These are phyloP conservation scores for Podospora anserina DNA, from an alignment of 495 filamentous ascomycete species.

Conservation along the genomic window DNA sequence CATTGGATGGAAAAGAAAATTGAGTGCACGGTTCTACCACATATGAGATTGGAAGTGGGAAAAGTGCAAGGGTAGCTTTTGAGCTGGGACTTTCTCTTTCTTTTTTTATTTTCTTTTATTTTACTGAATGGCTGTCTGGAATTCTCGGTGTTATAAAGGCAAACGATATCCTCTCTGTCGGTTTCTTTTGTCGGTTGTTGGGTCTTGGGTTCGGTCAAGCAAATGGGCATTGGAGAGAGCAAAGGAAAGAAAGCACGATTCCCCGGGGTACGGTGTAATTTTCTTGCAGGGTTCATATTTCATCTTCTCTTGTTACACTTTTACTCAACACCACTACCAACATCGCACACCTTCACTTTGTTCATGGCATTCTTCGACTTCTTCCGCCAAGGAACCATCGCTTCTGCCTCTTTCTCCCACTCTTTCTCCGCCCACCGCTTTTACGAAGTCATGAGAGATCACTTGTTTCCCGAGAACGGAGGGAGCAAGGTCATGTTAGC, in stretches of 20 bases:
- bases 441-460: background rate
- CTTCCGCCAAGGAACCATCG: background rate
- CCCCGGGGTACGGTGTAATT: background rate
- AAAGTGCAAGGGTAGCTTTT: background rate
- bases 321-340: background rate
- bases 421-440: no score
- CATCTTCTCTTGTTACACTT: background rate
- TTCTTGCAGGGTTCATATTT: background rate
- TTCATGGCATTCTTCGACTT: background rate
- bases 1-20: background rate
- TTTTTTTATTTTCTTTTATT: constrained; percentile 8
- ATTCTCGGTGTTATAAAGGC: background rate
- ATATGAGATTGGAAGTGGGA: background rate
- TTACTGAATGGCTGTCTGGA: background rate
- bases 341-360: background rate
- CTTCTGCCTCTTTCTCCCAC: background rate
- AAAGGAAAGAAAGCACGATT: background rate
- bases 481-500: background rate
- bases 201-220: background rate
- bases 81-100: background rate
- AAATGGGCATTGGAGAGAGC: background rate
- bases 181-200: background rate
- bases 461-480: background rate
- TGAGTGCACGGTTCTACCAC: background rate
- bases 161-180: background rate